Evolutionary conservation across 2,329 filamentous ascomycete species (phyloP), one percentile per base, ranked within the genome.

Genomic region (Colletotrichum tropicale): DNA sequence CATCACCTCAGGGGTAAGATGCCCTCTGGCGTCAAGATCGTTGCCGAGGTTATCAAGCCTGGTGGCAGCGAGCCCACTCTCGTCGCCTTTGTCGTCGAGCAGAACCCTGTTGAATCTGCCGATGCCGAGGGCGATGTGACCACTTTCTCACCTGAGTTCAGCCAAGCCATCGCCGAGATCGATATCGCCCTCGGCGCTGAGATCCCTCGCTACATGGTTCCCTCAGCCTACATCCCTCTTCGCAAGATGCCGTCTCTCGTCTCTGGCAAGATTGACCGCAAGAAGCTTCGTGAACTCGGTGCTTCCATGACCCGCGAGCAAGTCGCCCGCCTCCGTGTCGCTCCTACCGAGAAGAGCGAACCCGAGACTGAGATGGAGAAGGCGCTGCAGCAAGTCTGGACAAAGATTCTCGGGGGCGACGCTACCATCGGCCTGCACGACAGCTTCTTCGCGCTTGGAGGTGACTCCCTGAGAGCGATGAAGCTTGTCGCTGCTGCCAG

Each of bases 381-480:
- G 69, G 82, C 83, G 13, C 78, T 87, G 2, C 81, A 84, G 15
- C 77, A 79, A 10, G 79, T 85, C 15, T 88, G 87, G 87, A 66
- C 74, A 38, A 81, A 81, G 64, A 80, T 87, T 2, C 81, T 88
- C 2, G 85, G 84, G 5, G 74, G 78, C 1, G 83, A 85, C 10
- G 72, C 80, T 18, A 81, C 83, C 7, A 77, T 87, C 13, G 82
- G 82, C 16, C 80, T 82, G 3, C 80, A 84, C 9, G 86, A 87
- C 78, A 86, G 84, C 80, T 90, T 89, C 82, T 87, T 89, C 78
- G 82, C 82, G 2, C 82, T 89, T 1, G 88, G 88, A 1, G 88
- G 89, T 8, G 88, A 90, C 80, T 90, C 88, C 0, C 82, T 90
- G 3, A 83, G 85, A n/a, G 88, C 88, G 3, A 90, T 90, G 88